Base-by-base conservation (phyloP, 2,329 filamentous ascomycete species). In the Trichothecium sympodiale region DNA sequence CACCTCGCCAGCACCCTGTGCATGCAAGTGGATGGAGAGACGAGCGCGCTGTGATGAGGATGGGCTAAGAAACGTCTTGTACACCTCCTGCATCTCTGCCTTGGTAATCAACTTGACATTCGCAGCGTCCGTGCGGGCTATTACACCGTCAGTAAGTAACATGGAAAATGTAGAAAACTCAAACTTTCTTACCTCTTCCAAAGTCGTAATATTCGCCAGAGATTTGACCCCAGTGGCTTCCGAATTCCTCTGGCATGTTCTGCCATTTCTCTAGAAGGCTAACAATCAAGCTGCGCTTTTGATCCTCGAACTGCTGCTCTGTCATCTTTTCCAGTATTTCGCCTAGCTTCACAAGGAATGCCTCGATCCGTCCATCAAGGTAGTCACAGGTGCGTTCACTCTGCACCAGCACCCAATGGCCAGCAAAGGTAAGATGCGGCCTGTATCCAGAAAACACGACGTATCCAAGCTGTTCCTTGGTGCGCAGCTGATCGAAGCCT, bases 391-490 rank as follows among this genome's bases (percentile, higher is more conserved):
- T 77, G 53, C 81, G 81, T 60, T 98, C 89, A 53, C 86, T 94
- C 62, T 98, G 91, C 20, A 98, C 86, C 42, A 96, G 74, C 43
- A 98, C 82, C 5, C 88, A 75, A 59, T 91, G 91, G 1, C 84
- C 85, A n/a, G 77, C 64, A 37, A 82, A 76, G 35, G 73, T 71
- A 10, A 25, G 32, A 12, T 32, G 35, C n/a, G 29, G 30, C 28
- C 80, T 69, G 9, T 77, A 69, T 18, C 86, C 84, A 33, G 83
- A 89, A 59, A 89, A 94, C 1, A 98, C 89, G 36, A 98, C 84
- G 48, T 98, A 98, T 10, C 91, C 91, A 6, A 98, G 79, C 60
- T 98, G 89, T 57, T 98, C 89, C 59, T 96, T 95, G 30, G 91
- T 96, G 34, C 91, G 77, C 7, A 98, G 70, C 56, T 94, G 87